Base-by-base conservation (phyloP, 2,329 filamentous ascomycete species). In the Fragosphaeria purpurea region DNA sequence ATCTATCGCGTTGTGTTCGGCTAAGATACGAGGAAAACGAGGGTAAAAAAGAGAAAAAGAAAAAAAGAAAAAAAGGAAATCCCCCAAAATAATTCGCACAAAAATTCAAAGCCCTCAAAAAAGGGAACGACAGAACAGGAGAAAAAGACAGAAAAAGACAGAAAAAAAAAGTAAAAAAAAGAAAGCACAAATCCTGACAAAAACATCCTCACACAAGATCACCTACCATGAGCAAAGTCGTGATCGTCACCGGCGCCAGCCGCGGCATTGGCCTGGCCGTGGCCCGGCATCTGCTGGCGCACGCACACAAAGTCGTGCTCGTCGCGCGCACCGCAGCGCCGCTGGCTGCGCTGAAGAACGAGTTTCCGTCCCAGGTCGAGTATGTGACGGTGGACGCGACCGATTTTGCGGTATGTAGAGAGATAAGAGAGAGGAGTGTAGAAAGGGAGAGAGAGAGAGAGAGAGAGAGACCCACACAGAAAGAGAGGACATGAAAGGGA, bases 201-300 rank as follows among this genome's bases (percentile, higher is more conserved):
- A 22, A 8, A 48, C 13, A 64, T 54, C 50, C 74, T 77, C 68
- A 48, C 70, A n/a, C 65, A 75, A 7, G 86, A 12, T 22, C 22
- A 42, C 2, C 46, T 42, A 34, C 45, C 44, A 58, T 56, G 55
- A 53, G 49, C 48, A 58, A 87, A 63, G 81, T 79, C 30, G 79
- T 89, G 61, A 81, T 89, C 53, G 71, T 90, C 37, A 83, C 80
- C 3, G 80, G 80, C 34, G 79, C 79, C 13, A 82, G 79, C 64
- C 77, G 78, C 51, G 80, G 80, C 32, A 76, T 84, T 48, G 80
- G 80, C 45, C 70, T 80, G 9, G 76, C 77, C 53, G 67, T 82
- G 7, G 68, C 77, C 3, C 65, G 72, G 41, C 65, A 71, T 44
- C 67, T 84, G 34, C 65, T 84, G 7, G 61, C 65, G 22, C 68